Evolutionary conservation across 2,329 filamentous ascomycete species (phyloP), one percentile per base, ranked within the genome.

Genomic region (Xenoacremonium recifei): DNA sequence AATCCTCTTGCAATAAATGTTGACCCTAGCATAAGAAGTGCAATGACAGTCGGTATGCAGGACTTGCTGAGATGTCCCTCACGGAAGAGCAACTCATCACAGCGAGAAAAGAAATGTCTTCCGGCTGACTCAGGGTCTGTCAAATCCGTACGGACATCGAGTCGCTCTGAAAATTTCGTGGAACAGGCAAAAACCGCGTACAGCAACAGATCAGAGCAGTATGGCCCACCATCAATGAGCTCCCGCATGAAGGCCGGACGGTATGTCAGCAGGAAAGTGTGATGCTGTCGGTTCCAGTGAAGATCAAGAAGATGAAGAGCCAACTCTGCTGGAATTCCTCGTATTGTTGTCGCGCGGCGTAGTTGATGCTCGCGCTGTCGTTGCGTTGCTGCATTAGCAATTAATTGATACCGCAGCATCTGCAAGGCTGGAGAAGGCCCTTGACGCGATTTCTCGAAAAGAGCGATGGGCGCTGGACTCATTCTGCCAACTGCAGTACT

Each of bases 261-360:
- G 48, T 69, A 69, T 2, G 65, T 65, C 7, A 68, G 45, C 2
- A 68, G 52, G 32, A 62, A 68, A 0, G 60, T 61, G 36, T 65
- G 60, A 42, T 69, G 65, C 45, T 67, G 66, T 6, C 66, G 55
- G 42, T 55, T 64, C 66, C 66, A 68, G 49, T 69, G 66, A 6
- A 68, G 44, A 36, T 67, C 57, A 13, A 70, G 51, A 9, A 69
- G 53, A 45, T 68, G 65, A 25, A 62, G 49, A 7, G 62, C 66
- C 3, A 67, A 38, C 4, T 66, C 58, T 13, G 51, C 47, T 2
- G 49, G 48, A 3, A 60, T 45, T 3, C 54, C 59, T 25, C 53
- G 50, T 13, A 59, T 53, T 37, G 19, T 6, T 9, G 29, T 13
- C 2, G 27, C 11, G 12, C 15, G 5, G 15, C 11, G 18, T 12